Evolutionary conservation across 495 filamentous ascomycete genomes (phyloP).

Genomic region (Symbiotaphrina buchneri): DNA sequence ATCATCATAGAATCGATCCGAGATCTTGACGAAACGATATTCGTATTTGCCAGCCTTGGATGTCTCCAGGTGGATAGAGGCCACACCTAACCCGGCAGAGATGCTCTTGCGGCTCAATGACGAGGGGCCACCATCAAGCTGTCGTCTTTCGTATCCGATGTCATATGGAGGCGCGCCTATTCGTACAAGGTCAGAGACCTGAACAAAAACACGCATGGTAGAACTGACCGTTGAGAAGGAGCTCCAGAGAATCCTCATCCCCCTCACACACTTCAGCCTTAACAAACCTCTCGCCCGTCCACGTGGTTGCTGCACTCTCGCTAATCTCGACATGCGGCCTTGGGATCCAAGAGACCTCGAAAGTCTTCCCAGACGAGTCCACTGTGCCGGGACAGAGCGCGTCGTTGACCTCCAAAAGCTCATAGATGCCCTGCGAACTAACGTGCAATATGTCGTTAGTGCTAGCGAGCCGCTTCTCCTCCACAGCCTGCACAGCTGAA

Average conservation of each 20-base stretch:
- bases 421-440: slow-evolving; percentile 43
- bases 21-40: slow-evolving; percentile 62
- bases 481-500: slow-evolving; percentile 12
- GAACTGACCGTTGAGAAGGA: slow-evolving; percentile 46
- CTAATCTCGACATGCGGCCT: slow-evolving; percentile 49
- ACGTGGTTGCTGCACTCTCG: slow-evolving; percentile 31
- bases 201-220: slow-evolving; percentile 2
- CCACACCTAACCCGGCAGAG: slow-evolving; percentile 43
- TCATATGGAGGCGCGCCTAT: slow-evolving; percentile 58
- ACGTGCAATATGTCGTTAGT: slow-evolving; percentile 53
- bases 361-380: slow-evolving; percentile 43
- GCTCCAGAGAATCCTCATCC: slow-evolving; percentile 69
- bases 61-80: slow-evolving; percentile 67
- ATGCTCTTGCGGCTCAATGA: slow-evolving; percentile 40
- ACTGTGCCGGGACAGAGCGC: slow-evolving; percentile 58
- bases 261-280: slow-evolving; percentile 84
- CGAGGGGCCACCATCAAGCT: slow-evolving; percentile 33
- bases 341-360: slow-evolving; percentile 65
- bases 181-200: too few relatives aligned
- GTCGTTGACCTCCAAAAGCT: slow-evolving; percentile 56
- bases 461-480: slow-evolving; percentile 26
- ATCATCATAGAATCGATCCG: slow-evolving; percentile 66
- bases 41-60: slow-evolving; percentile 56
- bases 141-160: slow-evolving; percentile 59
- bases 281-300: slow-evolving; percentile 24